phyloP scores from a whole-genome alignment of 106 monocot species.

The Dendrobium nobile region DNA sequence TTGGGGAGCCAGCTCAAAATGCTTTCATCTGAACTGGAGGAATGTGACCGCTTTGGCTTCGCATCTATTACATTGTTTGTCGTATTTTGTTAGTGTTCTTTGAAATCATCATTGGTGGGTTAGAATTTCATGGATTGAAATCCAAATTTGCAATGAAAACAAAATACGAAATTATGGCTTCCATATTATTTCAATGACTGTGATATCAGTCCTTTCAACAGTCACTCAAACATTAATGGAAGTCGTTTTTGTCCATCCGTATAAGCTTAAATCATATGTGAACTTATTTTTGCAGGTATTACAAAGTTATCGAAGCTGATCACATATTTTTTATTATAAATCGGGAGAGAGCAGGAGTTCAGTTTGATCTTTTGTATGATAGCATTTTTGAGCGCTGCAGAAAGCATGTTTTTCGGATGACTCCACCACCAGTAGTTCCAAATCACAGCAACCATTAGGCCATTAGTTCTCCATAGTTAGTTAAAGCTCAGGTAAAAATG shows the following conservation, averaged over 20 bases:
- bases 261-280: background rate
- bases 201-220: too few species aligned
- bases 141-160: too few species aligned
- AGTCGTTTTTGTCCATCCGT: too few species aligned
- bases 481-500: background rate
- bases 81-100: too few species aligned
- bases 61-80: too few species aligned
- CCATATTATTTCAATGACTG: too few species aligned
- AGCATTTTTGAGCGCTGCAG: conserved; percentile 73
- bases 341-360: conserved; percentile 85
- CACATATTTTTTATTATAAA: conserved; percentile 76
- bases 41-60: too few species aligned
- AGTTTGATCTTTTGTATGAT: conserved; percentile 82
- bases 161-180: too few species aligned
- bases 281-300: conserved; percentile 53
- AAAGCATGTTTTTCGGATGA: conserved; percentile 61
- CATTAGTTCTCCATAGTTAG: background rate
- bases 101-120: too few species aligned
- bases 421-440: conserved; percentile 49
- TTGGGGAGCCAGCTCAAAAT: too few species aligned
- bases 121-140: too few species aligned
- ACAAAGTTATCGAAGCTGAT: conserved; percentile 89
- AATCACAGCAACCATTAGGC: conserved; percentile 30
- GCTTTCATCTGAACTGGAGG: background rate
- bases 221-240: too few species aligned